Base-by-base conservation (phyloP, 75 land plant species). In the Adiantum capillusveneris region DNA sequence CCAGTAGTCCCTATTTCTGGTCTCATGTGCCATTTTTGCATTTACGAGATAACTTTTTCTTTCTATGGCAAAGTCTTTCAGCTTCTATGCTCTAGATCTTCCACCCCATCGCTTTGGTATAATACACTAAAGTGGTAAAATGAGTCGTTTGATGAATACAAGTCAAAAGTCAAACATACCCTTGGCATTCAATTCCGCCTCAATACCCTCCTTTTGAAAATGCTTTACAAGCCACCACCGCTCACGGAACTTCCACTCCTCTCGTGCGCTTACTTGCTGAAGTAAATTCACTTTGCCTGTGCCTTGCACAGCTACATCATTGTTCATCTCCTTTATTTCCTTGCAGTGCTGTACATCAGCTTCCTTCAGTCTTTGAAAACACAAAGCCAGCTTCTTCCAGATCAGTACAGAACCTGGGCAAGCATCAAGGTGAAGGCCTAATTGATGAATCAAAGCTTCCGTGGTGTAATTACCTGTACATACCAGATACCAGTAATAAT, bases 331-430 rank as follows among this genome's bases (percentile, higher is more conserved):
- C 50, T 5, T 34, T 3, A 5, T 34, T 9, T 34, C 37, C 37
- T 34, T 34, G 9, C 7, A 34, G 37, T 34, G 37, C 3, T 3
- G 3, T 5, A 9, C 3, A 9, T 34, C 37, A 34, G 7, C 3
- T 34, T 46, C 50, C 50, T 46, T 46, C 50, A 46, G 22, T 17
- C 17, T 46, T 14, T 6, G 50, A 14, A 46, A 46, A 46, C 50
- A 18, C 5, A 17, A 2, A n/a, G 22, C 6, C 14, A 46, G 50
- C 14, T 46, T 46, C 14, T 17, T 46, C 50, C 50, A 46, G 6
- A 46, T 14, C 6, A 6, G 5, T 2, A 46, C 3, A 17, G 50
- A 46, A 18, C 50, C 50, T 21, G 22, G 13, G 14, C 22, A 18
- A 2, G 22, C 50, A 46, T 46, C 50, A n/a, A 46, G 22, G 17